Evolutionary conservation across 2,329 filamentous ascomycete species (phyloP).

Genomic region (Aphanoascus verrucosus): DNA sequence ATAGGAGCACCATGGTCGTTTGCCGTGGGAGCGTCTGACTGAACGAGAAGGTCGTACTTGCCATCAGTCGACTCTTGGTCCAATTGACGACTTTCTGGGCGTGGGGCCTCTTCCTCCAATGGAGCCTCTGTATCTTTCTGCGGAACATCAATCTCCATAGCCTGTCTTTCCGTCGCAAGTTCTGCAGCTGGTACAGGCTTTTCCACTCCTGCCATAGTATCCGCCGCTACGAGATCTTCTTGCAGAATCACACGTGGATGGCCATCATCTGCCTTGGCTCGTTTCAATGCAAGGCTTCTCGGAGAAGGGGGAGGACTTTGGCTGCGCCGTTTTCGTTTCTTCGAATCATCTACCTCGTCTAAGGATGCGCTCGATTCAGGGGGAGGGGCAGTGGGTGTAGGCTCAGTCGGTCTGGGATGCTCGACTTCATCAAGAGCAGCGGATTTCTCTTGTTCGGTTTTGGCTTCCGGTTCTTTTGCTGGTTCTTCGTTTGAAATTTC

Average conservation of each 20-base stretch:
- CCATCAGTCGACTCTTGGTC: background rate
- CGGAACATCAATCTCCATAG: slow-evolving; percentile 2
- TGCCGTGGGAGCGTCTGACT: background rate
- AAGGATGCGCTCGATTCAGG: slow-evolving; percentile 22
- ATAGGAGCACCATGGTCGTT: background rate
- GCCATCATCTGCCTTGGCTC: slow-evolving; percentile 37
- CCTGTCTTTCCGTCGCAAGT: background rate
- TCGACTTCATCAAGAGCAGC: slow-evolving; percentile 16
- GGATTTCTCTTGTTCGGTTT: slow-evolving; percentile 9
- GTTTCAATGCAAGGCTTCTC: slow-evolving; percentile 47
- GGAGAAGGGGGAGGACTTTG: slow-evolving; percentile 48
- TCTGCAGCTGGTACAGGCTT: background rate
- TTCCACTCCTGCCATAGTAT: background rate
- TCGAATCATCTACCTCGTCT: slow-evolving; percentile 43
- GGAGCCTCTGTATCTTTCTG: background rate
- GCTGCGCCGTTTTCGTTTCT: slow-evolving; percentile 58
- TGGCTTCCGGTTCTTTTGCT: slow-evolving; percentile 11
- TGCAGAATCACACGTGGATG: slow-evolving; percentile 23
- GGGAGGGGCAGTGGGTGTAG: slow-evolving; percentile 16
- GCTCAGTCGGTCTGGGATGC: slow-evolving; percentile 16
- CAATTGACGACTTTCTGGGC: background rate
- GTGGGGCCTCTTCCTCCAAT: background rate
- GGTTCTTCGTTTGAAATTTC: slow-evolving; percentile 13
- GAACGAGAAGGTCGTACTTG: slow-evolving; percentile 2
- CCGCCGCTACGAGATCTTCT: slow-evolving; percentile 20